phyloP scores from a whole-genome alignment of 169 alveolate species.

The Blepharisma undulans region DNA sequence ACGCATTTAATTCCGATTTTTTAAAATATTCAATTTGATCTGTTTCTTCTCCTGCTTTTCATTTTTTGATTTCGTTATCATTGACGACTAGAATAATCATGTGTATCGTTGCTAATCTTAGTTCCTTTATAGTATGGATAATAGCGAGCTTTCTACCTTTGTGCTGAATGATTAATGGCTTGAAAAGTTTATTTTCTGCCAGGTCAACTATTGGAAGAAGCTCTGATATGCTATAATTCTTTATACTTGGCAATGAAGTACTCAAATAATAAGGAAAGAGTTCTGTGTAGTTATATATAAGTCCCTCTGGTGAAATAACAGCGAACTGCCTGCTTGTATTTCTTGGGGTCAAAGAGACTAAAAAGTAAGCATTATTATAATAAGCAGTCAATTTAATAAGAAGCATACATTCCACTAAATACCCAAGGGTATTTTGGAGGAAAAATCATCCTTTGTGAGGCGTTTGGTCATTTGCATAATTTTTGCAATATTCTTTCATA shows the following conservation, averaged over 20 bases:
- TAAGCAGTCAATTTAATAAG: neutral
- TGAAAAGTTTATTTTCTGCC: neutral
- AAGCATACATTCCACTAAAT: neutral
- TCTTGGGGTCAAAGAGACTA: neutral
- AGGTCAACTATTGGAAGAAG: neutral
- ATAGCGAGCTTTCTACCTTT: neutral
- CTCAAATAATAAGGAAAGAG: neutral
- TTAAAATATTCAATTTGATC: neutral
- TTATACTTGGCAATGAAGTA: neutral
- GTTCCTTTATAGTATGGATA: neutral
- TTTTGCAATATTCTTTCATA: neutral
- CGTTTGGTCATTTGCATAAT: neutral
- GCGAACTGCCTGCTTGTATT: neutral
- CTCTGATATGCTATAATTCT: neutral
- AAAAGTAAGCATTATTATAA: neutral
- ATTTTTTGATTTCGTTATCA: neutral
- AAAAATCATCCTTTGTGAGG: neutral
- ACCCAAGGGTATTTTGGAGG: neutral
- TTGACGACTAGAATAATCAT: neutral
- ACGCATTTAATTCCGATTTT: neutral
- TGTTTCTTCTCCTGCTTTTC: neutral
- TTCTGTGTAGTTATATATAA: neutral
- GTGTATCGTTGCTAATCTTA: neutral
- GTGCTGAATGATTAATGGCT: neutral
- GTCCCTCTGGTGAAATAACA: neutral